phyloP scores from a whole-genome alignment of 2,329 filamentous ascomycete genomes.

The Aspergillus japonicus region DNA sequence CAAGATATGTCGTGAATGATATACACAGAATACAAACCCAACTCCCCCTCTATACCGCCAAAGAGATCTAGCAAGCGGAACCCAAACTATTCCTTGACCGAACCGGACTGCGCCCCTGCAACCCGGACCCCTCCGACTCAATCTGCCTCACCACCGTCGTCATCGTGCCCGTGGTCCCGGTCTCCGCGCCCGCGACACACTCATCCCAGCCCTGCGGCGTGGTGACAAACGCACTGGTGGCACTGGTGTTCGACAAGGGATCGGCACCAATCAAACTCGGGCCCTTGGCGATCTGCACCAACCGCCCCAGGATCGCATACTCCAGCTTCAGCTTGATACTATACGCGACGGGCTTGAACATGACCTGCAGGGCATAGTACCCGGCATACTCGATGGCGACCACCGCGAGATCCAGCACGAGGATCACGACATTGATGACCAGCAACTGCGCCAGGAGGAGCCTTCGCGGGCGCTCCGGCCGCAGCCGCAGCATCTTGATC shows the following conservation, averaged over 20 bases:
- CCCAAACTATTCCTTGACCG: background rate
- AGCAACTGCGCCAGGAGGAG: constrained; percentile 48
- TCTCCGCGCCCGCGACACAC: background rate
- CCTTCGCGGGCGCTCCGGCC: constrained; percentile 19
- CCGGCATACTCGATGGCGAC: constrained; percentile 42
- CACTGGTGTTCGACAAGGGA: background rate
- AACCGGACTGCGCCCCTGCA: background rate
- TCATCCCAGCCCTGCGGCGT: background rate
- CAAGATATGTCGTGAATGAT: too few species aligned
- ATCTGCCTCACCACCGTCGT: background rate
- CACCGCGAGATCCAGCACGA: constrained; percentile 46
- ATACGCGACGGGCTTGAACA: constrained; percentile 40
- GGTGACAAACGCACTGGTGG: background rate
- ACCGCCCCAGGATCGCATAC: constrained; percentile 52
- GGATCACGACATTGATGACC: constrained; percentile 49
- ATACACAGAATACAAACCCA: too few species aligned
- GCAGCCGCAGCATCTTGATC: constrained; percentile 42
- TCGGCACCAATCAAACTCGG: background rate
- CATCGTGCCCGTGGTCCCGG: background rate
- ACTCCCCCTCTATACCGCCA: too few species aligned
- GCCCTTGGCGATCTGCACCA: constrained; percentile 29
- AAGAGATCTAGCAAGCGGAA: background rate
- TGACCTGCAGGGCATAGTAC: constrained; percentile 41
- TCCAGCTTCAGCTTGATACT: constrained; percentile 53
- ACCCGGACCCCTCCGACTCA: background rate